Percentiles rank a stretch among this genome's conserved stretches.
Evolutionary conservation across 2,329 filamentous ascomycete species (phyloP).

Genomic region (Byssochlamys sp.): DNA sequence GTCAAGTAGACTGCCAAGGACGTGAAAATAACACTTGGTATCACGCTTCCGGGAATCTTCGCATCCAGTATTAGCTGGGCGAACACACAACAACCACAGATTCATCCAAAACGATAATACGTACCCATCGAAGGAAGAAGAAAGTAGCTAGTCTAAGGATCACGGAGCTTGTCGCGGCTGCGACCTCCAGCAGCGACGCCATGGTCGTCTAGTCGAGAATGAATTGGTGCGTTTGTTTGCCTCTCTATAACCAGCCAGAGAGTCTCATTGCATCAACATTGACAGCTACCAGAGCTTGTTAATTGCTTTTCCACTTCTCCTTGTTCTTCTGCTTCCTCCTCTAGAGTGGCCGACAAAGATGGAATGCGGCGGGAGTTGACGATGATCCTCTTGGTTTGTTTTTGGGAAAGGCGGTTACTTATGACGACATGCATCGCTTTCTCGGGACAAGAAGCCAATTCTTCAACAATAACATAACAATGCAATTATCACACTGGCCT

Average conservation of each 20-base stretch:
- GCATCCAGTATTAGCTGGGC: conserved; percentile 4
- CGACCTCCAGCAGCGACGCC: conserved; percentile 22
- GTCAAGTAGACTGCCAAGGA: conserved; percentile 38
- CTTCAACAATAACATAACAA: neutral
- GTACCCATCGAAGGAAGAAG: conserved; percentile 38
- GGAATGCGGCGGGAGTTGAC: neutral
- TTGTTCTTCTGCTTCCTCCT: neutral
- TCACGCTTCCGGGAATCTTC: conserved; percentile 31
- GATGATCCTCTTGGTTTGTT: neutral
- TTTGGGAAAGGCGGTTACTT: neutral
- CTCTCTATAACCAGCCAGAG: neutral
- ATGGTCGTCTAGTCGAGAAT: conserved; percentile 13
- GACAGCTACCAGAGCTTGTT: neutral
- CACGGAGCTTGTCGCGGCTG: conserved; percentile 27
- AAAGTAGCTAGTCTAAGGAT: conserved; percentile 28
- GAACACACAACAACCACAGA: neutral
- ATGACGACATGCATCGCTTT: neutral
- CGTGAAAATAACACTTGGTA: conserved; percentile 29
- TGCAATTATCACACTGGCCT: neutral
- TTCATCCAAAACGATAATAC: conserved; percentile 1
- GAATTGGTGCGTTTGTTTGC: neutral
- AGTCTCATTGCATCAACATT: neutral
- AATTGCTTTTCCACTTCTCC: neutral
- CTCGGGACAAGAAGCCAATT: neutral
- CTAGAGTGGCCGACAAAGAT: neutral